These are phyloP conservation scores for Globisporangium sylvaticum DNA, from an alignment of 352 stramenopile species.

Conservation along the genomic window DNA sequence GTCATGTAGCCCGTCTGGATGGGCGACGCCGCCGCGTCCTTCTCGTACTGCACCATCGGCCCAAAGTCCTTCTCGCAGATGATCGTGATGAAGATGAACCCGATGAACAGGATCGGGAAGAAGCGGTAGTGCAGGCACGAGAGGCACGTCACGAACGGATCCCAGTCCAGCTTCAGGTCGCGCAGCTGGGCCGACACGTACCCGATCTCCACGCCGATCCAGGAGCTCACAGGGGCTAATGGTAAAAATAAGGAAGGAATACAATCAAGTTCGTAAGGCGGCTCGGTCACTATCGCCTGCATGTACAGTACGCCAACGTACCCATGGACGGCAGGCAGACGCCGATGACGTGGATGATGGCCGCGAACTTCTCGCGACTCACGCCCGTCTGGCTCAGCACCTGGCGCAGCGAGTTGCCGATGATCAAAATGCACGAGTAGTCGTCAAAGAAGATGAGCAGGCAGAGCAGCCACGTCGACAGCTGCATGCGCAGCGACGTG, in stretches of 20 bases:
- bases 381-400: slow-evolving; percentile 81
- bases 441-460: slow-evolving; percentile 92
- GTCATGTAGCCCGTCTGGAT: slow-evolving; percentile 64
- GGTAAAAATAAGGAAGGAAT: neutral
- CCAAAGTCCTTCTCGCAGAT: slow-evolving; percentile 87
- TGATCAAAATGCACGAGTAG: slow-evolving; percentile 90
- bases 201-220: slow-evolving; percentile 88
- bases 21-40: slow-evolving; percentile 67
- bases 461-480: slow-evolving; percentile 81
- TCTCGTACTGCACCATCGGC: slow-evolving; percentile 85
- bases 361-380: slow-evolving; percentile 86
- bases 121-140: slow-evolving; percentile 84
- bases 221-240: slow-evolving; percentile 80
- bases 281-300: neutral
- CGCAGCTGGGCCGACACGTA: slow-evolving; percentile 78
- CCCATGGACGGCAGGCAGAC: slow-evolving; percentile 87
- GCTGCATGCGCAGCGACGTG: slow-evolving; percentile 75
- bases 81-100: slow-evolving; percentile 89
- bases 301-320: slow-evolving; percentile 21
- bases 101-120: slow-evolving; percentile 87
- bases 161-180: slow-evolving; percentile 78
- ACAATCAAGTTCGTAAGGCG: slow-evolving; percentile 4
- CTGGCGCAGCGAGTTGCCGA: slow-evolving; percentile 82
- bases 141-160: slow-evolving; percentile 85
- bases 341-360: slow-evolving; percentile 86